phyloP scores from a whole-genome alignment of 2,329 filamentous ascomycete genomes.

The Stachybotrys chlorohalonatus region DNA sequence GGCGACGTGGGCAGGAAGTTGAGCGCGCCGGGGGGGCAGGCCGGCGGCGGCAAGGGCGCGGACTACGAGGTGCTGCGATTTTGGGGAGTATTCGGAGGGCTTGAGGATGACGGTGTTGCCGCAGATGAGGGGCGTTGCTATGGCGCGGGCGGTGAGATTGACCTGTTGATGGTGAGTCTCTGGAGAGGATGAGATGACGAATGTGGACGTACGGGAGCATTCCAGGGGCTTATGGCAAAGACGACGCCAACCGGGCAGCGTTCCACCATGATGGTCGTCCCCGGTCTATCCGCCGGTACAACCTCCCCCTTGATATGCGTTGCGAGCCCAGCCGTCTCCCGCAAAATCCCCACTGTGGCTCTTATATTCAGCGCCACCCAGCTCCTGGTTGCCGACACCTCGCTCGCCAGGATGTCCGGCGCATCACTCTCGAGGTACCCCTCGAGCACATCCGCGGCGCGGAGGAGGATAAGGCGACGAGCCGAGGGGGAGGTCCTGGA shows the following conservation, averaged over 20 bases:
- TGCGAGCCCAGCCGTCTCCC: too few species aligned
- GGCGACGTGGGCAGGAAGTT: conserved; percentile 62
- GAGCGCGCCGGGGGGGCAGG: conserved; percentile 61
- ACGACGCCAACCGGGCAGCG: conserved; percentile 77
- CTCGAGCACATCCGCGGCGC: conserved; percentile 57
- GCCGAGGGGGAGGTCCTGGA: conserved; percentile 47
- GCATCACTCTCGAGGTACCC: conserved; percentile 51
- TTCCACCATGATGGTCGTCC: too few species aligned
- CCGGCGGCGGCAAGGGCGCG: conserved; percentile 64
- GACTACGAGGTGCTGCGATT: conserved; percentile 52
- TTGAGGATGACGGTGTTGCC: conserved; percentile 74
- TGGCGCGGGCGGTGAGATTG: conserved; percentile 43
- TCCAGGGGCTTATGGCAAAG: conserved; percentile 76
- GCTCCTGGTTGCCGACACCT: too few species aligned
- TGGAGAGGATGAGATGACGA: neutral
- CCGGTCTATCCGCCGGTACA: too few species aligned
- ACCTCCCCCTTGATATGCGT: too few species aligned
- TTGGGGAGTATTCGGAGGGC: conserved; percentile 58
- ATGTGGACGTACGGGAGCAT: conserved; percentile 12
- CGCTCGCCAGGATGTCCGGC: too few species aligned
- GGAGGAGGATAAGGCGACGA: conserved; percentile 62
- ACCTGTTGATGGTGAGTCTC: conserved; percentile 32
- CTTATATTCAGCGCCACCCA: too few species aligned
- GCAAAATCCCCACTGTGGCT: too few species aligned
- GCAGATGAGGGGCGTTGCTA: conserved; percentile 59